A percentile compares a stretch with the other conserved stretches of the same genome.
These are phyloP conservation scores for Primulina tabacum DNA, from an alignment of 257 asterid species.

Conservation along the genomic window DNA sequence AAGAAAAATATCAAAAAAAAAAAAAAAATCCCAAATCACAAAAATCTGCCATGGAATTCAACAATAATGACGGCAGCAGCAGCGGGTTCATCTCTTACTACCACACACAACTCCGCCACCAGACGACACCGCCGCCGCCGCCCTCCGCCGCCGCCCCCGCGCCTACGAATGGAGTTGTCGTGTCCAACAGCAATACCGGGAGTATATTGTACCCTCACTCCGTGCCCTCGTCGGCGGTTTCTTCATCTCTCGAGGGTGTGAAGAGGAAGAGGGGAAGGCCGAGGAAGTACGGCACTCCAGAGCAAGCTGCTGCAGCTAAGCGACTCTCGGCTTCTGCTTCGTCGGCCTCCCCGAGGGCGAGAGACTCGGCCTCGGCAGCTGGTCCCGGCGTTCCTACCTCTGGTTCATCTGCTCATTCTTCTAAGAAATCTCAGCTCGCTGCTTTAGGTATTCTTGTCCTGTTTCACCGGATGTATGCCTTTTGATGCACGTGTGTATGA, in stretches of 20 bases:
- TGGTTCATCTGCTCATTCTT: constrained; percentile 28
- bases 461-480: not conserved
- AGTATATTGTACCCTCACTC: constrained; percentile 30
- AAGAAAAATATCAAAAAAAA: not conserved
- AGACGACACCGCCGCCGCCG: constrained; percentile 11
- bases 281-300: constrained; percentile 30
- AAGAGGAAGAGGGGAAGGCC: constrained; percentile 34
- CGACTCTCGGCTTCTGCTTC: constrained; percentile 4
- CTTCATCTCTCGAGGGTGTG: constrained; percentile 21
- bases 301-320: constrained; percentile 35
- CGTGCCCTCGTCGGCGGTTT: constrained; percentile 16
- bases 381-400: constrained; percentile 12
- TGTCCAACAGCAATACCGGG: constrained; percentile 14
- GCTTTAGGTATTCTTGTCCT: constrained; percentile 28
- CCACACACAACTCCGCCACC: constrained; percentile 34
- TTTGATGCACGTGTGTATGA: not conserved
- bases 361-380: constrained; percentile 19
- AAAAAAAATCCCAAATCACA: not conserved
- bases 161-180: constrained; percentile 29
- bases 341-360: constrained; percentile 34
- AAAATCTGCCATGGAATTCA: constrained; percentile 40
- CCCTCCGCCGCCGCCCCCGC: not conserved
- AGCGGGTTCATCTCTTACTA: constrained; percentile 52
- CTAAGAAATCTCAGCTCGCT: constrained; percentile 37
- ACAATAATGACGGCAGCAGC: constrained; percentile 37